Percentiles rank a stretch among this genome's conserved stretches.
These are phyloP conservation scores for Amylocarpus encephaloides DNA, from an alignment of 2,329 filamentous ascomycete species.

Conservation along the genomic window DNA sequence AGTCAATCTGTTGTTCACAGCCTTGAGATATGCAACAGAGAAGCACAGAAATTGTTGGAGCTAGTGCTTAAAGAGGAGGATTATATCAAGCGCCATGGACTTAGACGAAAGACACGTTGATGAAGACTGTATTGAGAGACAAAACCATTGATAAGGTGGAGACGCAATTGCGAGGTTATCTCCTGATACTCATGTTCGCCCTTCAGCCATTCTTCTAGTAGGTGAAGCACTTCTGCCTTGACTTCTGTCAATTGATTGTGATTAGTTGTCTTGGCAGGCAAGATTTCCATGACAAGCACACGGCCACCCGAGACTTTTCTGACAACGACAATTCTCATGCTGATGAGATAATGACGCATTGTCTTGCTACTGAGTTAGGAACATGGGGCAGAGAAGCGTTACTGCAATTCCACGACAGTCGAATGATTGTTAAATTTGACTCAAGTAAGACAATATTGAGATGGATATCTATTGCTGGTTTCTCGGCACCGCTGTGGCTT, in stretches of 20 bases:
- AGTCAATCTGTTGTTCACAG: conserved; percentile 6
- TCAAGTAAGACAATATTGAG: background rate
- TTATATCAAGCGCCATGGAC: background rate
- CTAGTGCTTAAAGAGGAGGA: background rate
- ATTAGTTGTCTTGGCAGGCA: background rate
- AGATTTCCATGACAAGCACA: background rate
- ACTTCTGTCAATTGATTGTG: background rate
- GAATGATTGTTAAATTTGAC: background rate
- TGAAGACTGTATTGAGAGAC: conserved; percentile 6
- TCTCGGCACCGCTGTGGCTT: background rate
- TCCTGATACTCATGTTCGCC: conserved; percentile 11
- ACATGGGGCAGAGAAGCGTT: background rate
- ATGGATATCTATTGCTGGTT: background rate
- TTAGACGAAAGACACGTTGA: background rate
- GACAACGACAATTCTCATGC: background rate
- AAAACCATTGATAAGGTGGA: conserved; percentile 10
- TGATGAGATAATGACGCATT: background rate
- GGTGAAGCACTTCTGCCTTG: background rate
- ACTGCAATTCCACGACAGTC: background rate
- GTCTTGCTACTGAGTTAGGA: background rate
- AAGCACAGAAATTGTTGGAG: background rate
- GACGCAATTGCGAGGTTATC: conserved; percentile 7
- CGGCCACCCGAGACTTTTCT: no score
- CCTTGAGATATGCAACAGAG: conserved; percentile 3
- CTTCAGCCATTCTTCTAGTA: conserved; percentile 14